Evolutionary conservation across 108 stramenopile species (phyloP), one percentile per base, ranked within the genome.

Genomic region (Schizochytrium sp.): DNA sequence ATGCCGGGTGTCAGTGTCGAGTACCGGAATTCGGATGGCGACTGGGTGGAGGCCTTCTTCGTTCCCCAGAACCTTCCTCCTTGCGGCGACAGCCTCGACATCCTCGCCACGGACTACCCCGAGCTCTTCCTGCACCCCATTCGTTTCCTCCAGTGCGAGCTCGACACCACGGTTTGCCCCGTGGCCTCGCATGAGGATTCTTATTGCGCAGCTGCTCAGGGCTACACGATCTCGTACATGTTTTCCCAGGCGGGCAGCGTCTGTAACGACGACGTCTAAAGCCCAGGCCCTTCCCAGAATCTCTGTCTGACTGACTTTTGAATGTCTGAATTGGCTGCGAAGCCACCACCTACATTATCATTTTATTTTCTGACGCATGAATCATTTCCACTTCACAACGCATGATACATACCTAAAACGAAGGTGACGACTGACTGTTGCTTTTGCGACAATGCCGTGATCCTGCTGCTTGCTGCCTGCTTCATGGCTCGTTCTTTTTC

Each of bases 131-230:
- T 34, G 19, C 19, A 83, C 76, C 45, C 44, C 43, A 34, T 83
- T 6, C 76, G 76, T 45, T 47, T 83, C 48, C 19, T n/a, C 19
- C 76, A 83, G 76, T 83, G 76, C 76, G 76, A 83, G 76, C n/a
- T 83, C 48, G 45, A 47, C 76, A 47, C 45, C 48, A 12, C 6
- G 6, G 10, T 2, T 3, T 83, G 76, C 76, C 76, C 76, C 14
- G 76, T 83, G 21, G 63, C 34, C 8, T 41, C 63, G 14, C 63
- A 69, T 3, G 41, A 28, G 45, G 76, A 83, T 45, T 12, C 51
- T 12, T 47, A 53, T 45, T 83, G 76, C 4, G 51, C 51, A 12
- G 25, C 76, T 16, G 51, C 45, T 0, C 76, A 47, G 28, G 45
- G 48, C 45, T 83, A 53, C 51, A 53, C 76, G 45, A 23, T 83